Base-by-base conservation (phyloP, 768 basidiomycete species). In the Boletus vinaceobasis region DNA sequence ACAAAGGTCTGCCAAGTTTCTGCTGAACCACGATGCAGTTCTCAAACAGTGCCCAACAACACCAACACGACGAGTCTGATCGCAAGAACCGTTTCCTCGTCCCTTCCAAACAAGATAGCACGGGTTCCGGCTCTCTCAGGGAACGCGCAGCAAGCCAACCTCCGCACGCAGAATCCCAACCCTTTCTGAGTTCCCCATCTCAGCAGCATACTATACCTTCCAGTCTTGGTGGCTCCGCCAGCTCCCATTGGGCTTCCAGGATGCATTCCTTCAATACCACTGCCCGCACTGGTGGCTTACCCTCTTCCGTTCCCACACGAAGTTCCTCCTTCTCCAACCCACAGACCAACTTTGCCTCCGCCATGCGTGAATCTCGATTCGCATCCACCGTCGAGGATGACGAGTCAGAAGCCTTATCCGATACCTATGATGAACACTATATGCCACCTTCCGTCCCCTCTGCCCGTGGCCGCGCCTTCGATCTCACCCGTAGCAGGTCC, bases 381-480 rank as follows among this genome's bases (percentile, higher is more conserved):
- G 79, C 85, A 6, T 88, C 87, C 23, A 91, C 88, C 1, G 82
- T 87, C 60, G 90, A 91, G 72, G 88, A 91, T 60, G 89, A 91
- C 68, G 89, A 91, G 70, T 82, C 80, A 1, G 87, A 88, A 50
- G 73, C 72, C 6, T 71, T 83, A 23, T 81, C 79, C 46, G 86
- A 88, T 65, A 79, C 78, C 43, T 84, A 84, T 62, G 85, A 87
- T 43, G 81, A 85, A 33, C 76, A 72, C 43, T 82, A 73, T 60
- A 66, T 79, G 6, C 75, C 73, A 31, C 71, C 80, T 5, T 77
- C 79, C 17, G 66, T 79, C 19, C 54, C 71, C 42, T 54, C 59
- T 29, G 65, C 72, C 36, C 76, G 85, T 33, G 85, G 85, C 5
- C 80, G 86, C n/a, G 73, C 78, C 13, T 85, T 82, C 62, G 88